phyloP scores from a whole-genome alignment of 179 eudicot genomes.

The Actinidia arguta region DNA sequence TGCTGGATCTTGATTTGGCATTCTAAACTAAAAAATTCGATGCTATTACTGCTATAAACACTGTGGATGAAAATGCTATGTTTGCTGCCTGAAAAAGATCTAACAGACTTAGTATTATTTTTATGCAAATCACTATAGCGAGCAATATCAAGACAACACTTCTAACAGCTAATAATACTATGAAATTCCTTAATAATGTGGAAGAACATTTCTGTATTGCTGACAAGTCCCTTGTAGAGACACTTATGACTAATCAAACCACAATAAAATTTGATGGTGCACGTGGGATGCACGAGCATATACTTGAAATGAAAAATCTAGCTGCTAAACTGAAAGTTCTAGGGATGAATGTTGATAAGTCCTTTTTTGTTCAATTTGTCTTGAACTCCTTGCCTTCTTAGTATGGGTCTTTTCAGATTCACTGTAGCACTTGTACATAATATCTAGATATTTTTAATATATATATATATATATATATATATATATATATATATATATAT shows the following conservation, averaged over 20 bases:
- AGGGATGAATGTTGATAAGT: not conserved
- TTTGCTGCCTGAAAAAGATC: not conserved
- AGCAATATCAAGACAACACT: conserved; percentile 8
- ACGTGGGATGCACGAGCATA: not conserved
- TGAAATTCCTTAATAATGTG: not conserved
- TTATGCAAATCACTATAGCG: not conserved
- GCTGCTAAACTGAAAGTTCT: not conserved
- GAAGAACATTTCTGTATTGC: not conserved
- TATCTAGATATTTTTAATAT: no score
- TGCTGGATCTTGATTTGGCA: no score
- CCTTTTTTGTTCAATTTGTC: not conserved
- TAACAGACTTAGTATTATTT: not conserved
- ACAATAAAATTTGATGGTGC: not conserved
- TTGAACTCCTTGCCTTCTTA: not conserved
- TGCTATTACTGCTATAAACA: not conserved
- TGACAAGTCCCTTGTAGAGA: not conserved
- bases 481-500: no score
- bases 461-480: no score
- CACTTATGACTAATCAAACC: not conserved
- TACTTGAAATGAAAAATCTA: not conserved
- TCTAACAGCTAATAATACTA: not conserved
- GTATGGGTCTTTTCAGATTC: not conserved
- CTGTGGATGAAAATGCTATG: not conserved
- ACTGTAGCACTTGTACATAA: no score
- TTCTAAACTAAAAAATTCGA: not conserved